Evolutionary conservation across 495 filamentous ascomycete species (phyloP).

Genomic region (Podospora anserina): DNA sequence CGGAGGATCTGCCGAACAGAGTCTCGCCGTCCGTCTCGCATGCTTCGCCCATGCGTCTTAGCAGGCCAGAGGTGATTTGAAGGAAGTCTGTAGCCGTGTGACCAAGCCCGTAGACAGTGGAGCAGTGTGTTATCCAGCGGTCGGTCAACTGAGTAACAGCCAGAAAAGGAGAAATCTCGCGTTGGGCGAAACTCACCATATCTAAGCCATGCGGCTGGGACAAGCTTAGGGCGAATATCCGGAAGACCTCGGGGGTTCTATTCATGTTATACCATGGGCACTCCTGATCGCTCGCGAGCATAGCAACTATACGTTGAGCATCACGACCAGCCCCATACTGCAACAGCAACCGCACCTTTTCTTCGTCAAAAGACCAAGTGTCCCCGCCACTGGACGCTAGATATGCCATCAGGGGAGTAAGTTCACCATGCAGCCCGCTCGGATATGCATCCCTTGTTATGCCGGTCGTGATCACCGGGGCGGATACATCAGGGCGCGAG

Average conservation of each 20-base stretch:
- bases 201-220: background rate
- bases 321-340: background rate
- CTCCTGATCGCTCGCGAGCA: background rate
- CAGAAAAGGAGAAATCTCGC: slow-evolving; percentile 6
- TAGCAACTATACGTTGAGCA: background rate
- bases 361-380: background rate
- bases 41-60: background rate
- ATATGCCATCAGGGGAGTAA: slow-evolving; percentile 3
- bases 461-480: too few species aligned
- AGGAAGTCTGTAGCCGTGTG: background rate
- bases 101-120: background rate
- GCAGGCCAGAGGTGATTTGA: background rate
- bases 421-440: background rate
- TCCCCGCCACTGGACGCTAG: background rate
- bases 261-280: background rate
- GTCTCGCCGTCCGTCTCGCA: background rate
- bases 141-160: slow-evolving; percentile 16
- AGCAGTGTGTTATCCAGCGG: background rate
- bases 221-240: background rate
- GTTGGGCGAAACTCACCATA: slow-evolving; percentile 5
- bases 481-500: too few species aligned
- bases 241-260: background rate
- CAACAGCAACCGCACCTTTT: background rate
- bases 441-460: background rate
- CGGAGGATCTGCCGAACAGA: background rate